A percentile compares a stretch with the other conserved stretches of the same genome.
Conservation (phyloP, 2,329 filamentous ascomycete species). For the Botrytis pseudocinerea region DNA sequence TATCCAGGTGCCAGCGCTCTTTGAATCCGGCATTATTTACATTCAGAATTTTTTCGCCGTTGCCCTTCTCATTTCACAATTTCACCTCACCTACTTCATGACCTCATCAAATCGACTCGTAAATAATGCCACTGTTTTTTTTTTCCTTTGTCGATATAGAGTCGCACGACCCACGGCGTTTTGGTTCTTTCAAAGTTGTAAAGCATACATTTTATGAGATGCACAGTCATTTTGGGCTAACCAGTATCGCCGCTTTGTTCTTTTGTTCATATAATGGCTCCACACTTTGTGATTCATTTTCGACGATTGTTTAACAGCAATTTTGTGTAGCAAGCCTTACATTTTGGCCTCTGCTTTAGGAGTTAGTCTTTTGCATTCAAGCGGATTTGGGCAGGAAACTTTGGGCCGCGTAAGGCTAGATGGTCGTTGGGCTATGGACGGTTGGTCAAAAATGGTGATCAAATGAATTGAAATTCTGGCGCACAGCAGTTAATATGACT, state of each 20-base stretch:
- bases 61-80: conserved; percentile 28
- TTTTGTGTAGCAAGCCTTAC: conserved; percentile 15
- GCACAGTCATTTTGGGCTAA: background rate
- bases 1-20: conserved; percentile 46
- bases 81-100: conserved; percentile 22
- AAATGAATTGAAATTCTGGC: background rate
- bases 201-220: conserved; percentile 12
- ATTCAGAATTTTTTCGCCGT: conserved; percentile 28
- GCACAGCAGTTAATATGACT: conserved; percentile 15
- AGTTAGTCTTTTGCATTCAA: background rate
- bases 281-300: background rate
- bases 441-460: background rate
- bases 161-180: conserved; percentile 24
- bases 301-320: conserved; percentile 4
- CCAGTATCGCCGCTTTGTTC: background rate
- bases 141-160: conserved; percentile 32
- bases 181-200: conserved; percentile 9
- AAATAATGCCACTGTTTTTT: conserved; percentile 33
- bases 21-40: conserved; percentile 25
- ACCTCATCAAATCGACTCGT: conserved; percentile 25
- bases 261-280: conserved; percentile 4
- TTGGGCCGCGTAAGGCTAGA: background rate
- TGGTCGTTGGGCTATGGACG: background rate
- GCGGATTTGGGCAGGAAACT: conserved; percentile 12
- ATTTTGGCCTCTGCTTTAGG: conserved; percentile 12